Evolutionary conservation across 1,284 basidiomycete genomes (phyloP), one percentile per base, ranked within the genome.

Genomic region (Irpex sp.): DNA sequence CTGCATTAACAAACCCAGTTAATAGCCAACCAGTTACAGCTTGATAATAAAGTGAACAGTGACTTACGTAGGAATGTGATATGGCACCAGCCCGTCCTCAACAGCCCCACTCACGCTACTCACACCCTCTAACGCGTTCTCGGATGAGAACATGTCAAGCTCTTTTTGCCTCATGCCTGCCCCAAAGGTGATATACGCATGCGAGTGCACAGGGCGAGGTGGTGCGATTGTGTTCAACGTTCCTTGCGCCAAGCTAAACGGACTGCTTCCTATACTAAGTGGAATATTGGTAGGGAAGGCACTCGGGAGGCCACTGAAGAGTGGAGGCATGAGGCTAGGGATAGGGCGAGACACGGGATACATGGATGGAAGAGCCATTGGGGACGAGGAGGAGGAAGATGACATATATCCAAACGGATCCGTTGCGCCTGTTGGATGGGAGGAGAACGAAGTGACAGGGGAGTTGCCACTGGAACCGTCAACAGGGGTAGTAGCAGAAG

Each of bases 111-210:
- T 84, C 17, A 76, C 79, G 0, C 66, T 36, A 58, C 70, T 71
- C 54, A 69, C 61, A 2, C 73, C 89, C 68, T 83, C 83, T 48
- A 94, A 79, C n/a, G 86, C 87, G 68, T 92, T 81, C 48, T 80
- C 80, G 0, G 91, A 85, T 0, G 89, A 91, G 71, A 82, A 90
- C n/a, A 81, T 79, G 70, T 96, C 93, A 52, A 96, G 80, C 63
- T 93, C 87, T 72, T 93, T 93, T 74, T 94, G 91, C 44, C 84
- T 79, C 77, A 87, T 87, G 1, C 93, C 93, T 2, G 93, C 88
- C 17, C 92, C 93, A 69, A 95, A 92, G 0, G 92, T 90, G 13
- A 94, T 86, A 69, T 87, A 91, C 37, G 87, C 91, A 67, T 89
- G 83, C 2, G 85, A 73, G 68, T 93, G 81, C 36, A 89, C 78